A percentile compares a stretch with the other conserved stretches of the same genome.
These are phyloP conservation scores for Pyrenula aspistea DNA, from an alignment of 495 filamentous ascomycete species.

Conservation along the genomic window DNA sequence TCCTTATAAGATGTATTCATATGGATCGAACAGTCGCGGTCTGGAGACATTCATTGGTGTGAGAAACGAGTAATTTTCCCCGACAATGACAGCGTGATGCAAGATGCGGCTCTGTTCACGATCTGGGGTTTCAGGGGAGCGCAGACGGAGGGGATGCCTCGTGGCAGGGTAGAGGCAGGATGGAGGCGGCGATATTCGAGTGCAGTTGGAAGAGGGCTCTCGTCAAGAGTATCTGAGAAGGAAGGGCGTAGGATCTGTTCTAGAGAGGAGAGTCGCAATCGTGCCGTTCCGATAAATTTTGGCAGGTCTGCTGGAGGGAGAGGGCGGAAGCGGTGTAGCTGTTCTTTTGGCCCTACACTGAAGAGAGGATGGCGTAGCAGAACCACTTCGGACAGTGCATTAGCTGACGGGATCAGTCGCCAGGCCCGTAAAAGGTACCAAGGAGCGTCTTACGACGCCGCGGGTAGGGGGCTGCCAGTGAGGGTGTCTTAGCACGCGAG, in stretches of 20 bases:
- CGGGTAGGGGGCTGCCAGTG: neutral
- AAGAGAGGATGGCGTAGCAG: neutral
- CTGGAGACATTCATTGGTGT: too few relatives aligned
- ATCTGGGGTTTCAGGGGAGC: neutral
- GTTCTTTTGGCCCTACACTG: neutral
- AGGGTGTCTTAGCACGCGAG: neutral
- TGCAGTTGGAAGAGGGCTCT: neutral
- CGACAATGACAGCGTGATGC: neutral
- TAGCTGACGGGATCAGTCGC: neutral
- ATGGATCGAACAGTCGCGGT: too few relatives aligned
- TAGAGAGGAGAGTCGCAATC: slow-evolving; percentile 6
- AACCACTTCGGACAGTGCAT: neutral
- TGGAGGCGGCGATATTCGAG: slow-evolving; percentile 7
- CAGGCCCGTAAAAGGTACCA: neutral
- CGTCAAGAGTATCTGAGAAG: slow-evolving; percentile 1
- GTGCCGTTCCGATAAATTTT: neutral
- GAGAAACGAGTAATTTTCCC: too few relatives aligned
- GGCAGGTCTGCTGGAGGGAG: neutral
- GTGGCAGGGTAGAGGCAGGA: slow-evolving; percentile 8
- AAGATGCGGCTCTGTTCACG: neutral
- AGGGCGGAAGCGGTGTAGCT: neutral
- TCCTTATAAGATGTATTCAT: too few relatives aligned
- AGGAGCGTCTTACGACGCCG: neutral
- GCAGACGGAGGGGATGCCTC: slow-evolving; percentile 9
- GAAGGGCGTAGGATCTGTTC: slow-evolving; percentile 7